These are phyloP conservation scores for Phlegmacium glaucopus DNA, from an alignment of 768 basidiomycete species.

Conservation along the genomic window DNA sequence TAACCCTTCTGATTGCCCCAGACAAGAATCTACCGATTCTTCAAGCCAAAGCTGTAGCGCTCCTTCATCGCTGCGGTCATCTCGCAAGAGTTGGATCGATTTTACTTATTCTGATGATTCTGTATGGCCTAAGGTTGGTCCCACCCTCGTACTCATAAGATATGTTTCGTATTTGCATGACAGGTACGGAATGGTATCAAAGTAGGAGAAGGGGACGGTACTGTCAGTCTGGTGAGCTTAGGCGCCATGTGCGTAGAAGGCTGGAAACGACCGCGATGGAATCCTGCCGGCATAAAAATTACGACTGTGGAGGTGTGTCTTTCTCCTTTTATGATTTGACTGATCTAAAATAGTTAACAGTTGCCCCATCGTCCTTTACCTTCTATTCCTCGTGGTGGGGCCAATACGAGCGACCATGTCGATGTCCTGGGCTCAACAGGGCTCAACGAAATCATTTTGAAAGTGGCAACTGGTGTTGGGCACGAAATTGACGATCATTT, in stretches of 20 bases:
- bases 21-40: conserved; percentile 43
- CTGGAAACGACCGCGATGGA: conserved; percentile 88
- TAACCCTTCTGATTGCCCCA: conserved; percentile 38
- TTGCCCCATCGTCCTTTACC: conserved; percentile 75
- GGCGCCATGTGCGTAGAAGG: conserved; percentile 98
- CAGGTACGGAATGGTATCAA: conserved; percentile 82
- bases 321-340: conserved; percentile 1
- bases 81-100: conserved; percentile 80
- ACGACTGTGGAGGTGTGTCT: conserved; percentile 77
- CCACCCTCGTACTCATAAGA: neutral
- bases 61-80: conserved; percentile 42
- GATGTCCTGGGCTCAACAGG: conserved; percentile 78
- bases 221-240: conserved; percentile 78
- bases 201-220: conserved; percentile 95
- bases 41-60: conserved; percentile 39
- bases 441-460: conserved; percentile 87
- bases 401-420: conserved; percentile 89
- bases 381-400: conserved; percentile 82
- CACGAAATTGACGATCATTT: conserved; percentile 66
- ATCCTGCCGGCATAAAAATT: conserved; percentile 84
- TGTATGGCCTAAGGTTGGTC: conserved; percentile 49
- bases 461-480: conserved; percentile 83
- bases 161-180: neutral
- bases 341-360: conserved; percentile 31
- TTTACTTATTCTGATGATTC: conserved; percentile 68